phyloP scores from a whole-genome alignment of 2,329 filamentous ascomycete genomes.

The Nigrospora oryzae region DNA sequence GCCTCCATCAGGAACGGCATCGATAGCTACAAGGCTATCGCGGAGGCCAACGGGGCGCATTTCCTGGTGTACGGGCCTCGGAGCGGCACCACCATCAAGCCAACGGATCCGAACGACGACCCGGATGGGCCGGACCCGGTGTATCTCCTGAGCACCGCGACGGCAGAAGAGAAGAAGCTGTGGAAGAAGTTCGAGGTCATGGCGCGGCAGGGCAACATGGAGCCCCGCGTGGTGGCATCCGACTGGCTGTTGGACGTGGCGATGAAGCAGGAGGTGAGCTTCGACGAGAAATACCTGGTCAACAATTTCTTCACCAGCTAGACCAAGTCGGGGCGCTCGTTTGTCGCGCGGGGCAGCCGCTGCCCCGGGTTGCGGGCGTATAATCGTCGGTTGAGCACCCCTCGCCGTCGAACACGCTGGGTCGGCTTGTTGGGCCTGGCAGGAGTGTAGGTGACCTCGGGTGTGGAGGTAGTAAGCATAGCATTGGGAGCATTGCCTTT shows the following conservation, averaged over 20 bases:
- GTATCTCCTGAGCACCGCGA: constrained; percentile 70
- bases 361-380: neutral
- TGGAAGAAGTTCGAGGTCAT: constrained; percentile 77
- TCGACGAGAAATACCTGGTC: constrained; percentile 53
- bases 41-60: constrained; percentile 78
- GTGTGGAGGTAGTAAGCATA: no score
- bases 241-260: constrained; percentile 89
- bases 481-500: no score
- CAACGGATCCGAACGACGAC: constrained; percentile 54
- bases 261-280: constrained; percentile 76
- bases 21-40: constrained; percentile 78
- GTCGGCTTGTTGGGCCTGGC: no score
- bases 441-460: no score
- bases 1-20: constrained; percentile 70
- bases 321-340: no score
- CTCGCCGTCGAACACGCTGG: no score
- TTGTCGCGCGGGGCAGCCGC: neutral
- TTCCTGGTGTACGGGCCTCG: constrained; percentile 72
- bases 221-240: constrained; percentile 69
- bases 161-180: constrained; percentile 58
- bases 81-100: constrained; percentile 57
- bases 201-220: constrained; percentile 69
- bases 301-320: constrained; percentile 28
- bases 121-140: constrained; percentile 57
- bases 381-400: neutral